Base-by-base conservation (phyloP, 129 eudicot species). In the Artemisia tridentata region DNA sequence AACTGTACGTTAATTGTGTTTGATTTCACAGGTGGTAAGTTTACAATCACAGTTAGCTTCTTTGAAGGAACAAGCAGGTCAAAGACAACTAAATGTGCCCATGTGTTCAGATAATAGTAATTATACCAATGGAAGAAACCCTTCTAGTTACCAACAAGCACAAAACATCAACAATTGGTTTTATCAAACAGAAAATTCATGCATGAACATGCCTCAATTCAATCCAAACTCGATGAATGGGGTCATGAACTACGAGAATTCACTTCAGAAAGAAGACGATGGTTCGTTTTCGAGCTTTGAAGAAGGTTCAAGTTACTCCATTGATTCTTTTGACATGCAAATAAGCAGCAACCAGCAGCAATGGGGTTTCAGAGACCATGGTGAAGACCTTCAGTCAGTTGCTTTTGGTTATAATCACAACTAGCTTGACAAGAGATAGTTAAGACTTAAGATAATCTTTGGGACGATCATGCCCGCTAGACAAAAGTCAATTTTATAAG, bases 41-140 rank as follows among this genome's bases (percentile, higher is more conserved):
- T 74, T 93, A 63, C 98, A 93, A 82, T 83, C 92, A 69, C 98
- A 93, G 72, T 80, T 93, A 74, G 84, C 88, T 57, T 73, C 88
- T 51, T 72, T 92, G 62, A 89, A 75, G 80, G 95, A 92, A 72
- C 92, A 85, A 85, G 87, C 90, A 72, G 68, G 83, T 18, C 95
- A 86, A 65, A 74, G 81, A 72, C 52, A 65, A 69, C 29, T 31
- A 7, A 81, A 80, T 75, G 81, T 75, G 48, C 73, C 86, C 67
- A 76, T 52, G 67, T 58, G 27, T 64, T 68, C 71, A 71, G 89
- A 89, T 89, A 63, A 72, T 69, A 79, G 31, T 13, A 78, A 78
- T 71, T 75, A 80, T 57, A 55, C 18, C 52, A 72, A 78, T 50
- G 86, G 77, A 49, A 81, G 79, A 72, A 29, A 67, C 63, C 70